Conservation (phyloP, 768 basidiomycete species). For the Amanita pseudoporphyria region DNA sequence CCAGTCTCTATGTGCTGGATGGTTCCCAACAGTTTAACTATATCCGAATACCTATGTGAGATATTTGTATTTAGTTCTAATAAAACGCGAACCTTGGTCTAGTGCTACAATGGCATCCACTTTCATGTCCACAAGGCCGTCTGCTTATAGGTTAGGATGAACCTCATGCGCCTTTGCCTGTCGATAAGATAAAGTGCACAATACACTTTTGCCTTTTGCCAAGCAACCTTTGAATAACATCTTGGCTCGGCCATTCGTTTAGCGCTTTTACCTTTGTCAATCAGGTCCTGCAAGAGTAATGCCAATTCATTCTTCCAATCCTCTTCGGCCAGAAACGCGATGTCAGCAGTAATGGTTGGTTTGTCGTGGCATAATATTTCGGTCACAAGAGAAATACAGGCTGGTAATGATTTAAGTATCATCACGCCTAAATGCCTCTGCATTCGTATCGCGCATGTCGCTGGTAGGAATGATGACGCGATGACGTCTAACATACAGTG, state of each 20-base stretch:
- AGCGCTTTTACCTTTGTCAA: constrained; percentile 47
- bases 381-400: constrained; percentile 59
- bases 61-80: background rate
- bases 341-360: constrained; percentile 45
- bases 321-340: constrained; percentile 42
- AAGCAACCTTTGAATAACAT: constrained; percentile 24
- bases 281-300: constrained; percentile 47
- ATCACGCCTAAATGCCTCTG: background rate
- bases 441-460: constrained; percentile 45
- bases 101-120: constrained; percentile 39
- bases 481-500: constrained; percentile 26
- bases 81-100: constrained; percentile 28
- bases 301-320: constrained; percentile 52
- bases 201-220: background rate
- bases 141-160: constrained; percentile 41
- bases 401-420: constrained; percentile 19
- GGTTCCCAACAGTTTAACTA: constrained; percentile 37
- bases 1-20: constrained; percentile 41
- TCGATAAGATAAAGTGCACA: background rate
- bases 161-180: constrained; percentile 45
- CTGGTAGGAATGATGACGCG: constrained; percentile 59
- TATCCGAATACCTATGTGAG: constrained; percentile 20
- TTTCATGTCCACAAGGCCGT: constrained; percentile 38
- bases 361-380: constrained; percentile 49
- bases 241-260: constrained; percentile 45